Conservation (phyloP, 345 rosid species). For the Lenwebbia sp. region DNA sequence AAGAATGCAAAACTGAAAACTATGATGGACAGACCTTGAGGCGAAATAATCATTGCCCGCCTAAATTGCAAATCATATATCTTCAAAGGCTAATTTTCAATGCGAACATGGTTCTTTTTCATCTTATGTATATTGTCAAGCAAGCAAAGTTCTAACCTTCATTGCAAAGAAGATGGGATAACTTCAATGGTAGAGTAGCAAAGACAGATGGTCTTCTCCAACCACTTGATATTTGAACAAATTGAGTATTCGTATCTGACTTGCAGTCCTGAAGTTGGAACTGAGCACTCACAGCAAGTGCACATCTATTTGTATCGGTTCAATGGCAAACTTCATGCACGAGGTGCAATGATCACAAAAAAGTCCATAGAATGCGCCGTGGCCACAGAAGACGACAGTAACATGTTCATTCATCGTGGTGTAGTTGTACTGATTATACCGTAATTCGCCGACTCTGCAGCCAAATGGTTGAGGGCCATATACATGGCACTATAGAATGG, state of each 20-base stretch:
- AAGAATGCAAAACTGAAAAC: not conserved
- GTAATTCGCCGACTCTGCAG: not conserved
- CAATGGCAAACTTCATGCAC: not conserved
- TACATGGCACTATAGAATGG: not conserved
- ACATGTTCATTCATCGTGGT: not conserved
- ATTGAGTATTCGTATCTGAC: not conserved
- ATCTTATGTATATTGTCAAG: not conserved
- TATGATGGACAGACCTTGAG: not conserved
- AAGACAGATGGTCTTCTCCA: not conserved
- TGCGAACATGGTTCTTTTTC: not conserved
- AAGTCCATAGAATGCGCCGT: not conserved
- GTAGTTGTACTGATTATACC: accelerated
- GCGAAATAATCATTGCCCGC: not conserved
- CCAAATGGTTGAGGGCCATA: not conserved
- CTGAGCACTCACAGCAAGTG: not conserved
- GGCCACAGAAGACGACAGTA: not conserved
- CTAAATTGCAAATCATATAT: not conserved
- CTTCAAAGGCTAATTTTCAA: not conserved
- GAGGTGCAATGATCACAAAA: not conserved
- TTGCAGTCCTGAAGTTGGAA: not conserved
- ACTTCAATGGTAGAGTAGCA: not conserved
- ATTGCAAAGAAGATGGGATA: not conserved
- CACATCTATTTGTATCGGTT: not conserved
- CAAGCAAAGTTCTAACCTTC: not conserved
- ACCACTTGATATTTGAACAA: not conserved